These are phyloP conservation scores for Aspergillus indologenus DNA, from an alignment of 495 filamentous ascomycete species.

Conservation along the genomic window DNA sequence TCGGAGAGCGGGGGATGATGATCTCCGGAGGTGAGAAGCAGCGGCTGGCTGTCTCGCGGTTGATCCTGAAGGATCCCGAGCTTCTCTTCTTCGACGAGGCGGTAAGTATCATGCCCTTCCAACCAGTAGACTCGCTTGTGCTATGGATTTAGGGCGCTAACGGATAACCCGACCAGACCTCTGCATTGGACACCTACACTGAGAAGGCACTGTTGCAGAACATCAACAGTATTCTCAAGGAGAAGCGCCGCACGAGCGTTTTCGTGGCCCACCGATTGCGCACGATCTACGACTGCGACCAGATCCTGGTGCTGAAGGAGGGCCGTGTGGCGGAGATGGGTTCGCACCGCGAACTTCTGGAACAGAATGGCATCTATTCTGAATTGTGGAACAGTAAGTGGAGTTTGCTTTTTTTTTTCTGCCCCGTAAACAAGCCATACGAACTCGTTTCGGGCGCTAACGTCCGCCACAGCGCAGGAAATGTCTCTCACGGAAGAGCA, in stretches of 20 bases:
- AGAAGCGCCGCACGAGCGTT: slow-evolving; percentile 84
- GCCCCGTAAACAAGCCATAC: not conserved
- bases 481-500: slow-evolving; percentile 36
- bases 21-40: slow-evolving; percentile 98
- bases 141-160: not conserved
- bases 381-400: slow-evolving; percentile 84
- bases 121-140: too few relatives aligned
- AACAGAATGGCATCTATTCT: slow-evolving; percentile 76
- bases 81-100: slow-evolving; percentile 97
- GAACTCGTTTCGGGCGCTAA: slow-evolving; percentile 11
- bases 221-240: slow-evolving; percentile 88
- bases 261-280: slow-evolving; percentile 91
- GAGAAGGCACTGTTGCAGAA: slow-evolving; percentile 89
- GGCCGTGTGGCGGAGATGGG: slow-evolving; percentile 82
- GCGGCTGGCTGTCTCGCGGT: slow-evolving; percentile 77
- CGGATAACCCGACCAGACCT: slow-evolving; percentile 53
- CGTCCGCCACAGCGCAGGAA: slow-evolving; percentile 41
- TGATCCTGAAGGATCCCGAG: slow-evolving; percentile 89
- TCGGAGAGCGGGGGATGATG: slow-evolving; percentile 97
- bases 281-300: slow-evolving; percentile 91
- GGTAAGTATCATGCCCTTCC: slow-evolving; percentile 39
- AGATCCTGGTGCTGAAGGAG: slow-evolving; percentile 86
- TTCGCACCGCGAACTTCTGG: slow-evolving; percentile 80
- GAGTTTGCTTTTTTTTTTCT: not conserved
- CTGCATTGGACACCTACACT: slow-evolving; percentile 91